phyloP scores from a whole-genome alignment of 768 basidiomycete species.

The Fistulinella prunicolor region DNA sequence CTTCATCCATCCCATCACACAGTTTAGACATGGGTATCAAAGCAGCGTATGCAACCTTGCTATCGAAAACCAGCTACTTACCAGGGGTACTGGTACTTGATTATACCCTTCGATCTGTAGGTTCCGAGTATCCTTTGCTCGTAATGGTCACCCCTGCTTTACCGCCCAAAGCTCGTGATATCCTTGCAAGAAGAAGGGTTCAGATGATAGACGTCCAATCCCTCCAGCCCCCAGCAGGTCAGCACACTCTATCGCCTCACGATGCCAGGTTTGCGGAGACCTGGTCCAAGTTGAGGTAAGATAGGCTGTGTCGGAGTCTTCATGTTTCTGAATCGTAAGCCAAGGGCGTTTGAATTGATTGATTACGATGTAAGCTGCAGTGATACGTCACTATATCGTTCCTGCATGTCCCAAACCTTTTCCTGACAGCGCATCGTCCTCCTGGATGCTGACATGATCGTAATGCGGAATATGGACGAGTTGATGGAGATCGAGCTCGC shows the following conservation, averaged over 20 bases:
- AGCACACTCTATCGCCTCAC: constrained; percentile 31
- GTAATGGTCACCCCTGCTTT: constrained; percentile 70
- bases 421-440: constrained; percentile 65
- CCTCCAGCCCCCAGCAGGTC: constrained; percentile 49
- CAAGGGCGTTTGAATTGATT: constrained; percentile 58
- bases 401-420: constrained; percentile 1
- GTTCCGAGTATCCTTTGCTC: constrained; percentile 70
- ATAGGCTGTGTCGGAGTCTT: constrained; percentile 22
- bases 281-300: constrained; percentile 59
- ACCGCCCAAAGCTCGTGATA: constrained; percentile 44
- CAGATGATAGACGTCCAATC: constrained; percentile 54
- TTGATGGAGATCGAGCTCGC: constrained; percentile 53
- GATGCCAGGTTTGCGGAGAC: constrained; percentile 58
- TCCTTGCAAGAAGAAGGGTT: constrained; percentile 56
- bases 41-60: constrained; percentile 71
- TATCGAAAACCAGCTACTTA: constrained; percentile 64
- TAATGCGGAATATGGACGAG: constrained; percentile 81
- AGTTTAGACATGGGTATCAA: constrained; percentile 33
- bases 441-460: constrained; percentile 86
- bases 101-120: constrained; percentile 47
- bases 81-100: constrained; percentile 56
- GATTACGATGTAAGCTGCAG: constrained; percentile 57
- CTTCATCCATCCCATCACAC: neutral
- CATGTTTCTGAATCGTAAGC: neutral
- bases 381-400: neutral